These are phyloP conservation scores for Colletotrichum tropicale DNA, from an alignment of 2,329 filamentous ascomycete species.

Conservation along the genomic window DNA sequence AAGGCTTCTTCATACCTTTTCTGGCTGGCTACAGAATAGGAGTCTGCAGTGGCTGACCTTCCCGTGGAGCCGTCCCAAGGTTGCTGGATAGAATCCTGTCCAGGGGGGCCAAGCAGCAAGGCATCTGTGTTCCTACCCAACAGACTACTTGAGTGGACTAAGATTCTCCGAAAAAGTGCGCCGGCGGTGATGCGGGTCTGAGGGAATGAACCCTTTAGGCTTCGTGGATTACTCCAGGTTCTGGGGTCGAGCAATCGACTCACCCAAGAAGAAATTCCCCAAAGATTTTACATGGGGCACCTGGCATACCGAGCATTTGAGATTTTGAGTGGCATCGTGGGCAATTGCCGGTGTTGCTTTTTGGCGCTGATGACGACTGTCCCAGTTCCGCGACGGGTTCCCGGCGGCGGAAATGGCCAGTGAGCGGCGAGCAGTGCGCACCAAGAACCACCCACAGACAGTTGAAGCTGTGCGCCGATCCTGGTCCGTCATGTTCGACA, in stretches of 20 bases:
- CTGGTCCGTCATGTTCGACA: conserved; percentile 11
- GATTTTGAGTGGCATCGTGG: neutral
- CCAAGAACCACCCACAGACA: conserved; percentile 14
- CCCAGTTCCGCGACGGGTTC: neutral
- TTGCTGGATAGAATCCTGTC: neutral
- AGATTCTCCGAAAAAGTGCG: neutral
- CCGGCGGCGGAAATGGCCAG: neutral
- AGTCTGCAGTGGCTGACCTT: conserved; percentile 13
- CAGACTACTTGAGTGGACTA: neutral
- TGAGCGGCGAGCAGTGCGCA: neutral
- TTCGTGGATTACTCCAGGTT: neutral
- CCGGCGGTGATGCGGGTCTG: neutral
- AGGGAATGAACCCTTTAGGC: neutral
- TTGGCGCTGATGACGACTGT: neutral
- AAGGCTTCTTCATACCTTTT: conserved; percentile 5
- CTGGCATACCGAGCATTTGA: neutral
- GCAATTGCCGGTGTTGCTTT: conserved; percentile 6
- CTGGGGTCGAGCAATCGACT: conserved; percentile 3
- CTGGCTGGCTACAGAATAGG: conserved; percentile 13
- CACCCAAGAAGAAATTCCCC: neutral
- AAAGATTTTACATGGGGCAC: neutral
- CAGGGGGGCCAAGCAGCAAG: neutral
- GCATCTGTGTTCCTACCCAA: conserved; percentile 2
- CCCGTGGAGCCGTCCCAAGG: conserved; percentile 2
- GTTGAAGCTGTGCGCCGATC: conserved; percentile 17